Percentiles rank a stretch among this genome's conserved stretches.
phyloP scores from a whole-genome alignment of 495 filamentous ascomycete genomes.

The Daldinia loculata region DNA sequence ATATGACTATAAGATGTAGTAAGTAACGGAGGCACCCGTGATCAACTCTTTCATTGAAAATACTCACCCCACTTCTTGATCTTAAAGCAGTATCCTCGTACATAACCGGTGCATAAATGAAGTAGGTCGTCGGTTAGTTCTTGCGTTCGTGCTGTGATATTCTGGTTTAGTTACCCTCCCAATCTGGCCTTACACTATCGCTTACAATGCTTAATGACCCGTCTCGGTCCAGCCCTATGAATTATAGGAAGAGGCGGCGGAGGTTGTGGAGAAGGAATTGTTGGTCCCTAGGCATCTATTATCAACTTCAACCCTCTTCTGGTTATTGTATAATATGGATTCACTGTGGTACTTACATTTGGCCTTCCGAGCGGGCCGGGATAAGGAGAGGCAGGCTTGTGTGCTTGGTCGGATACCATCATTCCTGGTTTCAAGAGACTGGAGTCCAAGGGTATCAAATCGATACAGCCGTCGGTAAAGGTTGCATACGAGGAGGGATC shows the following conservation, averaged over 20 bases:
- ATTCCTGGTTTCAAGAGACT: constrained; percentile 25
- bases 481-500: constrained; percentile 31
- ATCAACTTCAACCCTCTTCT: neutral
- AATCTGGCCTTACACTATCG: neutral
- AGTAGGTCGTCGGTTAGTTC: constrained; percentile 54
- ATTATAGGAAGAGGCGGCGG: neutral
- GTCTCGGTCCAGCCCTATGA: neutral
- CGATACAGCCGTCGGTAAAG: constrained; percentile 21
- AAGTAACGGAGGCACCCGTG: neutral
- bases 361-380: neutral
- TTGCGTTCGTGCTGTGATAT: constrained; percentile 21
- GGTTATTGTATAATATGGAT: neutral
- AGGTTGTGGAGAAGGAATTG: neutral
- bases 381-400: neutral
- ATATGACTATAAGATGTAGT: constrained; percentile 37
- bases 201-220: constrained; percentile 2
- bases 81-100: constrained; percentile 58
- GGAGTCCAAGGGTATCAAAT: constrained; percentile 13
- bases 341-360: neutral
- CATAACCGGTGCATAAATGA: constrained; percentile 52
- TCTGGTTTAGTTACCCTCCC: neutral
- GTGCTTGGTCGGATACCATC: constrained; percentile 18
- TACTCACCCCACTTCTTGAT: constrained; percentile 57
- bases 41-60: neutral
- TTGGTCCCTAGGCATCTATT: neutral